phyloP scores from a whole-genome alignment of 495 filamentous ascomycete genomes.

The Aspergillus bridgeri region DNA sequence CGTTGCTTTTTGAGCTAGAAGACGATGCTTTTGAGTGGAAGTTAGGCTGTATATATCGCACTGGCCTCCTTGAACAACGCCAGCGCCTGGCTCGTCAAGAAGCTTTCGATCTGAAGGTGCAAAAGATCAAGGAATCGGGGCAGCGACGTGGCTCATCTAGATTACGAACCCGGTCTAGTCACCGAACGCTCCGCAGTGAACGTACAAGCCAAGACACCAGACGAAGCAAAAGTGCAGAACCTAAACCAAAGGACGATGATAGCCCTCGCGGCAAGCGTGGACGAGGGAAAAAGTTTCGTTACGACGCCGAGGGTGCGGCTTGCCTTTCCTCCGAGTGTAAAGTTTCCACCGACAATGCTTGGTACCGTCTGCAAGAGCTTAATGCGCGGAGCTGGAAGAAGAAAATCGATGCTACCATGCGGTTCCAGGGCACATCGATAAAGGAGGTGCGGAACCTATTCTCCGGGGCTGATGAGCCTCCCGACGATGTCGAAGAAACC shows the following conservation, averaged over 20 bases:
- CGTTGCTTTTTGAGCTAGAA: conserved; percentile 84
- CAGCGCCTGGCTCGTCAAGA: conserved; percentile 87
- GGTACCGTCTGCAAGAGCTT: conserved; percentile 67
- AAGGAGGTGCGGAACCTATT: conserved; percentile 77
- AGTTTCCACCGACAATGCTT: conserved; percentile 69
- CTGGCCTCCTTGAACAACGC: conserved; percentile 81
- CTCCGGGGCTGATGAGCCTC: conserved; percentile 77
- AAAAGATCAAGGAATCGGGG: conserved; percentile 70
- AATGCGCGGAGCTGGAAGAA: conserved; percentile 92
- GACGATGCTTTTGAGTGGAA: conserved; percentile 98
- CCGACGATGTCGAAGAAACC: conserved; percentile 73
- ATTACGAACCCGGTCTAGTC: conserved; percentile 51
- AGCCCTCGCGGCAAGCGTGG: conserved; percentile 23
- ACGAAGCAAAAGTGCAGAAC: conserved; percentile 55
- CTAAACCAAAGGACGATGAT: conserved; percentile 30
- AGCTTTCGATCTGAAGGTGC: conserved; percentile 81
- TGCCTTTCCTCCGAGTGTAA: conserved; percentile 65
- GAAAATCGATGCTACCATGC: conserved; percentile 74
- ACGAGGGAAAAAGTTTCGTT: conserved; percentile 56
- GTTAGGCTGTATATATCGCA: conserved; percentile 84
- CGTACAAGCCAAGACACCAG: conserved; percentile 40
- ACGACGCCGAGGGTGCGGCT: conserved; percentile 72
- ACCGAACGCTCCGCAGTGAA: conserved; percentile 43
- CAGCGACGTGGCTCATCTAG: conserved; percentile 49
- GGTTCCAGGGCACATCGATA: conserved; percentile 66